Evolutionary conservation across 2,329 filamentous ascomycete species (phyloP), one percentile per base, ranked within the genome.

Genomic region (Aspergillus fijiensis): DNA sequence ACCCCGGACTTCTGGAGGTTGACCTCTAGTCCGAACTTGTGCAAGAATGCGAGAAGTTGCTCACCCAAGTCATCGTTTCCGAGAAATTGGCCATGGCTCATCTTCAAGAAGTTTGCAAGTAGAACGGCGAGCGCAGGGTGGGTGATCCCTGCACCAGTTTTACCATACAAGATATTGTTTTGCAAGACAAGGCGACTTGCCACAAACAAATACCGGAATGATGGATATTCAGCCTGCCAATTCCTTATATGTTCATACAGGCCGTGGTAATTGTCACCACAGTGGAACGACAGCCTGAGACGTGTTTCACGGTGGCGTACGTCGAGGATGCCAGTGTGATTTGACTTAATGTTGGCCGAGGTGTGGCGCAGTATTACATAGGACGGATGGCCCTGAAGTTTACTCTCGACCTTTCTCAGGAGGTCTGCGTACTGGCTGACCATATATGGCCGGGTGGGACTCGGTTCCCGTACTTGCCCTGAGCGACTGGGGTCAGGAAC

Each of bases 121-220:
- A 87, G 82, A 74, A 86, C 82, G 66, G 85, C 79, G 10, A 86
- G 73, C 12, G 79, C 75, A 66, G 87, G 85, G 0, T 83, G 80
- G 16, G 79, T 80, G 35, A 87, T 71, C 1, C 83, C 82, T n/a
- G 80, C 80, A 3, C 70, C 67, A 57, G 73, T 78, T 19, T 81
- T 76, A 55, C 82, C 79, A 33, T 78, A 77, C 2, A 87, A 69
- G 25, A 76, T 77, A 45, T 82, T 79, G 23, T 81, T 73, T 55
- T 83, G 77, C 47, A 88, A 74, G 16, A 80, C 74, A 53, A 80
- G 75, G 63, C 83, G 84, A 27, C 84, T 59, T 11, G 82, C 67
- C 31, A 77, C 72, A 67, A 83, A 87, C 9, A 87, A 62, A 10
- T 78, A 69, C 12, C 73, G 74, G 4, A 87, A 70, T 11, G 79